Evolutionary conservation across 108 stramenopile species (phyloP).

Genomic region (Poteriospumella lacustris): DNA sequence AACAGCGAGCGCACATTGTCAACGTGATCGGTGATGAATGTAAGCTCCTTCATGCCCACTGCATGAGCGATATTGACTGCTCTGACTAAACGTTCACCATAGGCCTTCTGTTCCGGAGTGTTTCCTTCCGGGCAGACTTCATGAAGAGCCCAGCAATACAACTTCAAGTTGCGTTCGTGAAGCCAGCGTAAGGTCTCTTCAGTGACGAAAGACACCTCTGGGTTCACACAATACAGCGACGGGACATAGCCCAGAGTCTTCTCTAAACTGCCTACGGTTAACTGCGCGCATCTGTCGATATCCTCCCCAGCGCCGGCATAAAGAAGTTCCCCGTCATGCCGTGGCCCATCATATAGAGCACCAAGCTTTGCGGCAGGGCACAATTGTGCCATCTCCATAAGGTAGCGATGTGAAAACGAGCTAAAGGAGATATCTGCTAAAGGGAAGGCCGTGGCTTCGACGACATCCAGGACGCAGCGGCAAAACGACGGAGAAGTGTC

Average conservation of each 20-base stretch:
- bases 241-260: neutral
- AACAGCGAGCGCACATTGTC: too few species aligned
- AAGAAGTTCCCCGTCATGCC: neutral
- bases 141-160: neutral
- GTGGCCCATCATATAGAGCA: neutral
- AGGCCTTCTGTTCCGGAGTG: neutral
- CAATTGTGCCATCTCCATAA: neutral
- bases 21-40: neutral
- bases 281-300: neutral
- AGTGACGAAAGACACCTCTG: neutral
- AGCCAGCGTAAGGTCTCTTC: neutral
- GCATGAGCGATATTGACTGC: neutral
- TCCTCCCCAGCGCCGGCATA: neutral
- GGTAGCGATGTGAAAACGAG: neutral
- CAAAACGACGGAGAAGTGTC: neutral
- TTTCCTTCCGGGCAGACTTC: neutral
- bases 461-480: neutral
- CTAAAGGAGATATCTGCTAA: neutral
- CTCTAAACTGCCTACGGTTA: neutral
- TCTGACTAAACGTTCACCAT: neutral
- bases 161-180: neutral
- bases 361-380: neutral
- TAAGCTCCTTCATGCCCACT: neutral
- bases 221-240: neutral
- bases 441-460: neutral